Conservation (phyloP, 345 rosid genomes). For the Gossypium bickii region DNA sequence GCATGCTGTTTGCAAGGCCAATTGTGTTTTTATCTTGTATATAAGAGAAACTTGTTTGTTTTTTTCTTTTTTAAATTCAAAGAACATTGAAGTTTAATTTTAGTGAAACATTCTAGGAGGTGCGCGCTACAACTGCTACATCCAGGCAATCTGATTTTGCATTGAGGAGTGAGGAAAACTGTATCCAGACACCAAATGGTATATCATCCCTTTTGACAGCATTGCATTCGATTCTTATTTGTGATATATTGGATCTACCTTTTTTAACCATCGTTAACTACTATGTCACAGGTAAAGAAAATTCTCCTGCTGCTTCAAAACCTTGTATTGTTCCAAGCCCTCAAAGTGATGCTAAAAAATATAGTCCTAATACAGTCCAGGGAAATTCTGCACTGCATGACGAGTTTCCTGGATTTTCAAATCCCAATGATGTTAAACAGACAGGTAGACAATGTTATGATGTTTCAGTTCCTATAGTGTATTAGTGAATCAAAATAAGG, state of each 20-base stretch:
- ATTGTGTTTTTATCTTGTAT: not conserved
- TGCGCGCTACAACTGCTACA: conserved; percentile 32
- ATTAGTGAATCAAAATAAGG: not conserved
- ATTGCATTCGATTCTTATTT: conserved; percentile 12
- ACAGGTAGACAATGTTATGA: conserved; percentile 42
- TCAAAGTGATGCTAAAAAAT: conserved; percentile 27
- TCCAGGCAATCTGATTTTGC: conserved; percentile 34
- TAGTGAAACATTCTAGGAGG: conserved; percentile 44
- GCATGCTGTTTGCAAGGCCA: not conserved
- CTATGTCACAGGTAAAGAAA: conserved; percentile 38
- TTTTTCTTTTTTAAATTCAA: conserved; percentile 10
- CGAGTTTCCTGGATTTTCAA: conserved; percentile 72
- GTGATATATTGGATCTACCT: conserved; percentile 1
- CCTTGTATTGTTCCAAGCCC: conserved; percentile 30
- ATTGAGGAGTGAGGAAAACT: conserved; percentile 45
- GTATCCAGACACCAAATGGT: conserved; percentile 42
- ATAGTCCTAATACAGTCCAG: conserved; percentile 32
- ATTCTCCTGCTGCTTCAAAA: conserved; percentile 33
- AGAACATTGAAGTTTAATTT: conserved; percentile 20
- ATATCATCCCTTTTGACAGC: conserved; percentile 29
- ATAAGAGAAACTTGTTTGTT: not conserved
- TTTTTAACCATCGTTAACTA: conserved; percentile 18
- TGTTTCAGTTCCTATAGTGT: conserved; percentile 14
- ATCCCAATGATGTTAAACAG: conserved; percentile 47
- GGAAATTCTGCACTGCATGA: conserved; percentile 45